Evolutionary conservation across 139 green algal species (phyloP), one percentile per base, ranked within the genome.

Genomic region (Micromonas commoda): DNA sequence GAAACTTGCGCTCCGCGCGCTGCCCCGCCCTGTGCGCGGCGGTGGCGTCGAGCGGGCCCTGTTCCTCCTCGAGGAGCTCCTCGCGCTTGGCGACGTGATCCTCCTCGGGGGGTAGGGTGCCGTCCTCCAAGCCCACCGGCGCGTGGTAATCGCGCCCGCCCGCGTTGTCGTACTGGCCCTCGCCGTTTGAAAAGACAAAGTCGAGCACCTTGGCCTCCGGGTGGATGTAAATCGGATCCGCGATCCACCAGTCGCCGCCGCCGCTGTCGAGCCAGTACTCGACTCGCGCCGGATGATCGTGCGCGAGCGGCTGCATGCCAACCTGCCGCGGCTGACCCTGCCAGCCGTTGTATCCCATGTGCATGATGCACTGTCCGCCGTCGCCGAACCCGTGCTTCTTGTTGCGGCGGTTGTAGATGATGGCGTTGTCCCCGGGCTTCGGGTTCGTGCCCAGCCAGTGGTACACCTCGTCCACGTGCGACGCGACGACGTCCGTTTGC

Each of bases 161-260:
- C 63, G 73, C 75, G 76, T 85, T 81, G 64, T 85, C 81, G 33
- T 64, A 82, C 28, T 64, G 26, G 32, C 38, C 60, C 23, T 80
- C 24, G 33, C 51, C 67, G 28, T 82, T 68, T 9, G 38, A 34
- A 4, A 81, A 68, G 6, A 81, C 76, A 29, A 81, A 81, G 69
- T 81, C 64, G n/a, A 81, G 61, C 71, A 60, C 28, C 45, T 4
- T 52, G 19, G 71, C 39, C 29, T 60, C 71, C 21, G 60, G 13
- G n/a, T 13, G 19, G 19, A 68, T 24, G 24, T 68, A 35, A 16
- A 29, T 13, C 13, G 60, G 24, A 9, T 29, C 60, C 24, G 60
- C 24, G 60, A 68, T 35, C 60, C 60, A 68, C 60, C 60, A 35
- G 60, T 68, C 26, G 6, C 60, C 60, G 60, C 5, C 9, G 60